These are phyloP conservation scores for Escallonia herrerae DNA, from an alignment of 129 eudicot species.

Conservation along the genomic window DNA sequence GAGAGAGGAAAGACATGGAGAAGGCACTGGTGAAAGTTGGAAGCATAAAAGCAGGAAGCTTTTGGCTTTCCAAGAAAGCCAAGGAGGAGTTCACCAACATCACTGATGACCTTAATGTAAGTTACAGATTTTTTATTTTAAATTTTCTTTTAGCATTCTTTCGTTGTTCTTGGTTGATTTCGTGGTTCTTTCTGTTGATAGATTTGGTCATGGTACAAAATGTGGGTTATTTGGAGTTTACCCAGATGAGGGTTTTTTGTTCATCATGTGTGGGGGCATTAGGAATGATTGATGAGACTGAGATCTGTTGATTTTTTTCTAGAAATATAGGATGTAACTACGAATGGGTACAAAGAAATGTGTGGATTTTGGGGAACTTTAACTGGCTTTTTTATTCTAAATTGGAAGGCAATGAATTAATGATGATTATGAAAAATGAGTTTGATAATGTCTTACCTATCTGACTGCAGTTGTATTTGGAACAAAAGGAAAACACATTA, in stretches of 20 bases:
- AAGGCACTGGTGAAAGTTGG: conserved; percentile 53
- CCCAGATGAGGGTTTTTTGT: background rate
- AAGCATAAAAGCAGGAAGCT: conserved; percentile 52
- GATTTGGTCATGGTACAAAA: conserved; percentile 2
- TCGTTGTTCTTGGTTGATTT: background rate
- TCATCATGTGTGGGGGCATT: background rate
- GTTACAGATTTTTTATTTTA: conserved; percentile 1
- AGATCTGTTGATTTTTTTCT: conserved; percentile 1
- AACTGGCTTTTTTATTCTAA: background rate
- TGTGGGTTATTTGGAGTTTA: conserved; percentile 13
- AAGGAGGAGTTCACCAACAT: conserved; percentile 53
- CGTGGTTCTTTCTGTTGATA: background rate
- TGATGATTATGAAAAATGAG: too few relatives aligned
- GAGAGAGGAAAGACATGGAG: conserved; percentile 42
- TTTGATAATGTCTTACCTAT: too few relatives aligned
- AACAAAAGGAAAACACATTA: too few relatives aligned
- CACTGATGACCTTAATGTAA: conserved; percentile 46
- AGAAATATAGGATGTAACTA: background rate
- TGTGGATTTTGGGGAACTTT: too few relatives aligned
- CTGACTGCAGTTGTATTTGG: too few relatives aligned
- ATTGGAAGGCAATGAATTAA: too few relatives aligned
- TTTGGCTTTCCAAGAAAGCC: conserved; percentile 59
- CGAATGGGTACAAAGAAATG: too few relatives aligned
- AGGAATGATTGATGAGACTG: background rate
- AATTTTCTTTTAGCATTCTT: background rate